Evolutionary conservation across 106 monocot species (phyloP).

Genomic region (Acorus calamus): DNA sequence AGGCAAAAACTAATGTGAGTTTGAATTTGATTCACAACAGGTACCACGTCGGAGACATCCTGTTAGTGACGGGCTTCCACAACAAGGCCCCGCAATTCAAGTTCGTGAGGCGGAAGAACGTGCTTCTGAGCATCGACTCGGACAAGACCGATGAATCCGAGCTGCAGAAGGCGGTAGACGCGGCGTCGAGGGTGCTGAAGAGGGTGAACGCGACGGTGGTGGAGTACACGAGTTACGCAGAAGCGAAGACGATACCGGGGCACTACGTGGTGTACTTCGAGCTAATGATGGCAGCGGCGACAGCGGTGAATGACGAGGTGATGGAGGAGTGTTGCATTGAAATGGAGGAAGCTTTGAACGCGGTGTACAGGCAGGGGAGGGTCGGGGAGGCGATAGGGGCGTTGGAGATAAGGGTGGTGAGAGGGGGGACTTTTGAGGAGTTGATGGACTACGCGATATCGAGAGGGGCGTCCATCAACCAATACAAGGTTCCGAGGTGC

Average conservation of each 20-base stretch:
- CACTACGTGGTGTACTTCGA: conserved; percentile 81
- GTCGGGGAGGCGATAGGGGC: conserved; percentile 35
- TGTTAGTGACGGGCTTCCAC: conserved; percentile 52
- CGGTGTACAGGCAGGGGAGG: conserved; percentile 35
- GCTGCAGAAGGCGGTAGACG: conserved; percentile 48
- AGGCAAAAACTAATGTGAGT: too few species aligned
- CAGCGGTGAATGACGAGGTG: conserved; percentile 10
- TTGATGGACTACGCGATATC: conserved; percentile 47
- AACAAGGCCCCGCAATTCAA: conserved; percentile 55
- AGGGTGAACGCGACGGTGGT: conserved; percentile 31
- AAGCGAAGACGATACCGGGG: conserved; percentile 46
- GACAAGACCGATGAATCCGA: conserved; percentile 69
- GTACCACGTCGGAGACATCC: conserved; percentile 52
- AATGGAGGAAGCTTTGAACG: conserved; percentile 46
- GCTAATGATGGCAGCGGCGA: conserved; percentile 27
- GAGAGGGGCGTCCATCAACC: conserved; percentile 48
- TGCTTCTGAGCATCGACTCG: conserved; percentile 56
- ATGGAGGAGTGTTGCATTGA: conserved; percentile 26
- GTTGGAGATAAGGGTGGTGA: conserved; percentile 37
- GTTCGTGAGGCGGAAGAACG: conserved; percentile 57
- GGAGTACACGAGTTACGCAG: conserved; percentile 69
- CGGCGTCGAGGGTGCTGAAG: conserved; percentile 34
- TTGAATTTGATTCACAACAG: too few species aligned
- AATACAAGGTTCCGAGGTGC: conserved; percentile 39
- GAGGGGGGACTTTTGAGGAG: conserved; percentile 34